These are phyloP conservation scores for Syncephalastrum racemosum DNA, from an alignment of 371 early-diverging fungal species.

Conservation along the genomic window DNA sequence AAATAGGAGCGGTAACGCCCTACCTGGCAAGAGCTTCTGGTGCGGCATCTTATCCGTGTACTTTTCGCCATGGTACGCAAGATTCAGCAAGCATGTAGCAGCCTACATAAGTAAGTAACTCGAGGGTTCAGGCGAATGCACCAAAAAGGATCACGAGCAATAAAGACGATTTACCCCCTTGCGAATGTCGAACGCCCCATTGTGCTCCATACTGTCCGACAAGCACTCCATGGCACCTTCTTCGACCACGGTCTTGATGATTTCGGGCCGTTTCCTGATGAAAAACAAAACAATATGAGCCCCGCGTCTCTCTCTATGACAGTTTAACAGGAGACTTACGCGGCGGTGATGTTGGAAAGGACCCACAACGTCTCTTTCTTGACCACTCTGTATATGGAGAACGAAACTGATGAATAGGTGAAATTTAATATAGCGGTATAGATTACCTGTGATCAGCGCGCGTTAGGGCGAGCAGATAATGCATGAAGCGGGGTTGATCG, in stretches of 20 bases:
- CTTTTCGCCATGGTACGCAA: slow-evolving; percentile 52
- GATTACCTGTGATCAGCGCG: slow-evolving; percentile 60
- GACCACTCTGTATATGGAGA: slow-evolving; percentile 48
- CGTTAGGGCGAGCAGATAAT: slow-evolving; percentile 45
- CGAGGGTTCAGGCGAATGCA: neutral
- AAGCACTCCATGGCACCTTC: slow-evolving; percentile 57
- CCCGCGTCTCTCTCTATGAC: neutral
- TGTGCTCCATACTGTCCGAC: slow-evolving; percentile 46
- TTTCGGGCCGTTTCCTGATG: slow-evolving; percentile 22
- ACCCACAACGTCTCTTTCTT: slow-evolving; percentile 78
- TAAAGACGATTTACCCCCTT: slow-evolving; percentile 48
- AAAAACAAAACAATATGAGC: slow-evolving; percentile 6
- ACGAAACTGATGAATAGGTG: neutral
- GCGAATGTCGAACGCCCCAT: slow-evolving; percentile 63
- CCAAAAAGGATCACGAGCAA: neutral
- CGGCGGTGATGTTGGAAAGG: slow-evolving; percentile 71
- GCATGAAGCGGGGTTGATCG: slow-evolving; percentile 48
- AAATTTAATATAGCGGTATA: neutral
- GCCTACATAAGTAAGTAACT: slow-evolving; percentile 34
- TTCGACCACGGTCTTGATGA: slow-evolving; percentile 50
- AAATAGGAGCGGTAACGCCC: neutral
- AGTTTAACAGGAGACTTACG: slow-evolving; percentile 25
- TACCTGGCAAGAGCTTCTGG: slow-evolving; percentile 48
- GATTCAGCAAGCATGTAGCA: slow-evolving; percentile 51
- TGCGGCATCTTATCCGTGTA: slow-evolving; percentile 46